Conservation (phyloP, 495 filamentous ascomycete species). For the Staphylotrichum longicolle region DNA sequence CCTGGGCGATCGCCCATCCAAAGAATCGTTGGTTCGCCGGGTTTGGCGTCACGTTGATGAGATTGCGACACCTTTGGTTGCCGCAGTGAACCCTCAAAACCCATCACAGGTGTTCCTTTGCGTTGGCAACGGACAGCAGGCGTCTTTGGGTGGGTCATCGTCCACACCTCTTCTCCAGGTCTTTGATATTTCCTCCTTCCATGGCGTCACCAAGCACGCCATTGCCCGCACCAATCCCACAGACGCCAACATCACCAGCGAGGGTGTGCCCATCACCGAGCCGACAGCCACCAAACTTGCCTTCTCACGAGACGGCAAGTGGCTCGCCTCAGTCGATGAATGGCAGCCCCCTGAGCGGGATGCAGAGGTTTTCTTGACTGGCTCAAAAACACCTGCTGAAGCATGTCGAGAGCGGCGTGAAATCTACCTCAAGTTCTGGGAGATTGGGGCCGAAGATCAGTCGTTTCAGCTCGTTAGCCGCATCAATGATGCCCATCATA, state of each 20-base stretch:
- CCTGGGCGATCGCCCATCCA: conserved; percentile 39
- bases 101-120: conserved; percentile 45
- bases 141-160: conserved; percentile 36
- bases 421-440: conserved; percentile 88
- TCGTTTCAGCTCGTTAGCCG: conserved; percentile 74
- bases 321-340: conserved; percentile 88
- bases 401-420: conserved; percentile 58
- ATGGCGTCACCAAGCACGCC: conserved; percentile 77
- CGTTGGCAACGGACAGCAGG: conserved; percentile 49
- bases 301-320: conserved; percentile 74
- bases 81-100: conserved; percentile 39
- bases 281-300: conserved; percentile 71
- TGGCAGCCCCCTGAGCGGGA: conserved; percentile 75
- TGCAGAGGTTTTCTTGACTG: conserved; percentile 47
- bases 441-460: conserved; percentile 60
- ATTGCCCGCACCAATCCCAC: conserved; percentile 85
- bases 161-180: conserved; percentile 64
- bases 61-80: conserved; percentile 34
- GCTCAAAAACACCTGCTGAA: conserved; percentile 36
- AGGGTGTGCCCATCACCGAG: conserved; percentile 63
- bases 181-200: conserved; percentile 71
- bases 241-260: conserved; percentile 68
- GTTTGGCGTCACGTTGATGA: conserved; percentile 37
- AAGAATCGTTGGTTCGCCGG: conserved; percentile 42
- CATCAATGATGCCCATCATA: conserved; percentile 76